phyloP scores from a whole-genome alignment of 2,329 filamentous ascomycete genomes.

The Neoascochyta sp. region DNA sequence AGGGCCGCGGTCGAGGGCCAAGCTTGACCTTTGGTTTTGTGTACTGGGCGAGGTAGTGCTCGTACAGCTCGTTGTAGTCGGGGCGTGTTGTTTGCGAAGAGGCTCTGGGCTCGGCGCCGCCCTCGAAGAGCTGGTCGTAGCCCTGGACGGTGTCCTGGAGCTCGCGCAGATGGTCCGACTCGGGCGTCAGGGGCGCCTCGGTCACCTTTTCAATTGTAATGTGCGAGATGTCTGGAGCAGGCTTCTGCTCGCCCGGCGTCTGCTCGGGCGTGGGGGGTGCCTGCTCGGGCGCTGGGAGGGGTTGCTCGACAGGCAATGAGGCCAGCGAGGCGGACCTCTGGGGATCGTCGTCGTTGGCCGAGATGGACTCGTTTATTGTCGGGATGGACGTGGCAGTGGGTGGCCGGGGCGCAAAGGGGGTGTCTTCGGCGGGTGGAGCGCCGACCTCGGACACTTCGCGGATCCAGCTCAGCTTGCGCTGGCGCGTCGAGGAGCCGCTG shows the following conservation, averaged over 20 bases:
- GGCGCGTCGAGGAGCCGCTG: constrained; percentile 71
- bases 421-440: constrained; percentile 39
- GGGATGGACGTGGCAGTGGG: constrained; percentile 22
- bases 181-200: constrained; percentile 18
- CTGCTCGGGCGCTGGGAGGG: constrained; percentile 7
- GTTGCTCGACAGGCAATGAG: constrained; percentile 14
- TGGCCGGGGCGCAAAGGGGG: constrained; percentile 16
- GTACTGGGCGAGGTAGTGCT: constrained; percentile 48
- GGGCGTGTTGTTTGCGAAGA: constrained; percentile 43
- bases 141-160: constrained; percentile 28
- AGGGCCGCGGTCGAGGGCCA: constrained; percentile 80
- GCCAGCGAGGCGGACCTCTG: constrained; percentile 8
- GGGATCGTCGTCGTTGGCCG: constrained; percentile 8
- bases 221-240: constrained; percentile 18
- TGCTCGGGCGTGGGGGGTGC: constrained; percentile 9
- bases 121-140: constrained; percentile 34
- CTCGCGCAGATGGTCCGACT: constrained; percentile 16
- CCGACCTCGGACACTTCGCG: constrained; percentile 83
- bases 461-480: constrained; percentile 81
- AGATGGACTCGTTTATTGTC: constrained; percentile 20
- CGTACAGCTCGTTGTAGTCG: constrained; percentile 41
- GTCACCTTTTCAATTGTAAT: constrained; percentile 19
- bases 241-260: constrained; percentile 10
- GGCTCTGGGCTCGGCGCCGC: constrained; percentile 42
- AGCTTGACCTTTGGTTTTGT: constrained; percentile 84